Evolutionary conservation across 345 rosid species (phyloP), one percentile per base, ranked within the genome.

Genomic region (Heritiera littoralis): DNA sequence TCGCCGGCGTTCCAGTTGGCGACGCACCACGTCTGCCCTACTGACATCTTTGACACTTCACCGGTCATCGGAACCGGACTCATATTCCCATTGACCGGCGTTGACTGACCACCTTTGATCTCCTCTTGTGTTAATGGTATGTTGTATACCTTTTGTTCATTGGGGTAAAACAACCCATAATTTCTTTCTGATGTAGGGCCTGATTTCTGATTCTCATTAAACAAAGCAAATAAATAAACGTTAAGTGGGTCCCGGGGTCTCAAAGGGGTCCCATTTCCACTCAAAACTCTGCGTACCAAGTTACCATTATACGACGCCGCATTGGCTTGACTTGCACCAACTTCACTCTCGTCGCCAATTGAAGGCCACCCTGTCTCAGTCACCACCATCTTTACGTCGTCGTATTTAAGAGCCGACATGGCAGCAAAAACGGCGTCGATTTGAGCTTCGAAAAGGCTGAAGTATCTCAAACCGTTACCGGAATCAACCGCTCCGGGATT

Each of bases 281-380:
- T 87, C 38, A 89, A 82, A 54, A 92, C 92, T 77, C 97, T 81
- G 5, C 80, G 87, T 61, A 97, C 89, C 7, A 97, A 83, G 13
- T 95, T 94, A 2, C 96, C 93, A 74, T 97, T 97, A 72, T 97
- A 97, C 0, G 98, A 73, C 35, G 92, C 98, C 32, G 98, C 99
- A 79, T 94, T 97, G 7, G 71, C 87, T 2, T 80, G 32, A 7
- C 90, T 83, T 0, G 97, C 92, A 0, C 99, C 99, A 38, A 85
- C 60, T 85, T 97, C 99, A 8, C 85, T 87, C 81, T 85, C 78
- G 49, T 92, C 98, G 0, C 99, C 99, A n/a, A 83, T 84, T 0
- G 99, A 97, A 1, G 99, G 99, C 99, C 98, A 97, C 0, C 99
- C 98, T 0, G 98, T 97, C 85, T 97, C 99, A 30, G 93, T 86